A percentile compares a stretch with the other conserved stretches of the same genome.
Evolutionary conservation across 352 stramenopile species (phyloP).

Genomic region (Phytophthora ramorum): DNA sequence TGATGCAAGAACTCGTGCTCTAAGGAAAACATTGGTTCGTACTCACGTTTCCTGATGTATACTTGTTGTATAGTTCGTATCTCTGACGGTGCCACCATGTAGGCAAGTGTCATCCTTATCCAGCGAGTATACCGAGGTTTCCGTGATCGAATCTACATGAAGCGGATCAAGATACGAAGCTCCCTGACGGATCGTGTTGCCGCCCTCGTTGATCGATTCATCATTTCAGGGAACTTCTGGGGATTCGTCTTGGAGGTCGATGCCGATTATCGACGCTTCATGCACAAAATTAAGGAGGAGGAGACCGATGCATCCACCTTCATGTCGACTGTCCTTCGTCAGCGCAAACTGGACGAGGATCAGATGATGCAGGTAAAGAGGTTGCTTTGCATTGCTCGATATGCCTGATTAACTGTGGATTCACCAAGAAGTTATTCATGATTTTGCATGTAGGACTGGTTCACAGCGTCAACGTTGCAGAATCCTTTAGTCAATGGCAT

Average conservation of each 20-base stretch:
- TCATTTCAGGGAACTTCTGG: slow-evolving; percentile 66
- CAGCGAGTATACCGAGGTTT: slow-evolving; percentile 63
- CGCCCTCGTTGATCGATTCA: slow-evolving; percentile 51
- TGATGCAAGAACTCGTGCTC: slow-evolving; percentile 28
- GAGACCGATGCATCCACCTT: slow-evolving; percentile 59
- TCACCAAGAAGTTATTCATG: neutral
- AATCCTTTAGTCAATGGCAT: slow-evolving; percentile 53
- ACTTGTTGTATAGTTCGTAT: neutral
- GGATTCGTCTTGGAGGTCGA: slow-evolving; percentile 66
- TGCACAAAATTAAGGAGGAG: slow-evolving; percentile 50
- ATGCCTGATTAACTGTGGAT: neutral
- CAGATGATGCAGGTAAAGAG: slow-evolving; percentile 60
- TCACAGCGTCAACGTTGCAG: slow-evolving; percentile 56
- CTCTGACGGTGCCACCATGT: slow-evolving; percentile 5
- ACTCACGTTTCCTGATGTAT: neutral
- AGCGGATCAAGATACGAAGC: slow-evolving; percentile 43
- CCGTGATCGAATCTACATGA: slow-evolving; percentile 50
- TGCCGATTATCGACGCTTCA: slow-evolving; percentile 61
- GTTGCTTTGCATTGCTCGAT: neutral
- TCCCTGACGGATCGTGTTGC: slow-evolving; percentile 52
- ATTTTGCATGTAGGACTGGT: slow-evolving; percentile 46
- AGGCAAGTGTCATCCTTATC: slow-evolving; percentile 46
- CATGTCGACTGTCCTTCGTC: slow-evolving; percentile 48
- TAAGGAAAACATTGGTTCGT: slow-evolving; percentile 29
- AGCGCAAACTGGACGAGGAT: slow-evolving; percentile 58